These are phyloP conservation scores for Suillus placidus DNA, from an alignment of 768 basidiomycete genomes.

Conservation along the genomic window DNA sequence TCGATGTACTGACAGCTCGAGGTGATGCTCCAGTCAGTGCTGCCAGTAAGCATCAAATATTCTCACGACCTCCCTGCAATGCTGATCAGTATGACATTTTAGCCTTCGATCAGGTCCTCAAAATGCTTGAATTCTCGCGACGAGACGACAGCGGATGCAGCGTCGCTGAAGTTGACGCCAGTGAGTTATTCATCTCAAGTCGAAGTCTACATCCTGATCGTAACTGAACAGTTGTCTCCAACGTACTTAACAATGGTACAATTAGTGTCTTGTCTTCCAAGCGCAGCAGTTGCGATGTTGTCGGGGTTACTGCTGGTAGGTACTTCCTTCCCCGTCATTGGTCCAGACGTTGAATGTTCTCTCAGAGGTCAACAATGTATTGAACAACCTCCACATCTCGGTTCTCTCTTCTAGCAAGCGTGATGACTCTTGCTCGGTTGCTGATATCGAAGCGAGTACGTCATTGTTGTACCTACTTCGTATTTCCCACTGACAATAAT, in stretches of 20 bases:
- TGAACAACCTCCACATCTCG: not conserved
- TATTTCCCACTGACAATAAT: not conserved
- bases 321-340: too few relatives aligned
- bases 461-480: too few relatives aligned
- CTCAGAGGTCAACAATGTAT: not conserved
- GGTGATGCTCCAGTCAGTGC: not conserved
- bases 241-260: not conserved
- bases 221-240: not conserved
- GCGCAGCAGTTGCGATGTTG: not conserved
- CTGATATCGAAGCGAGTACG: not conserved
- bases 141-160: not conserved
- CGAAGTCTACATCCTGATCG: not conserved
- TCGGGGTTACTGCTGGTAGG: not conserved
- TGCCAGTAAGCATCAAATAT: not conserved
- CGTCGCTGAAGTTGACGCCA: not conserved
- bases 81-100: not conserved
- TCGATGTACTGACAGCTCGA: not conserved
- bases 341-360: not conserved
- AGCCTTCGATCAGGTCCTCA: not conserved
- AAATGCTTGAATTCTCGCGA: not conserved
- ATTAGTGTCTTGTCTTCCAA: not conserved
- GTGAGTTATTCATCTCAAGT: not conserved
- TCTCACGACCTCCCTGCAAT: accelerated
- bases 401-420: not conserved
- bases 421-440: not conserved